Percentiles rank a stretch among this genome's conserved stretches.
phyloP scores from a whole-genome alignment of 139 green algal genomes.

The Ettlia oleoabundans region DNA sequence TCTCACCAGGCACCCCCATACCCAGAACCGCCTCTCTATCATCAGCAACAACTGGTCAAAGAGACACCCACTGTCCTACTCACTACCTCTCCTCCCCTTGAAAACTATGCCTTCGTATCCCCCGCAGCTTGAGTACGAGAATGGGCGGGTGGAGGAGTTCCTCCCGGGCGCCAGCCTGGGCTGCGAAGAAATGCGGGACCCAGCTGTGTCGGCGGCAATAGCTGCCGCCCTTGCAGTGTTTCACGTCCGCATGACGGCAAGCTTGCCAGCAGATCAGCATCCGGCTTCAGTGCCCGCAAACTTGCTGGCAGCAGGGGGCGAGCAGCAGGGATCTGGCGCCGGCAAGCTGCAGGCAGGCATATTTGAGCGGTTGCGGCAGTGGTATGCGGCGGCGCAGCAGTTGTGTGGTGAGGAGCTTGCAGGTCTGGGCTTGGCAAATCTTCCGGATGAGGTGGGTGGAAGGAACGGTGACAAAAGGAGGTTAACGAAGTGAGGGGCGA shows the following conservation, averaged over 20 bases:
- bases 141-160: slow-evolving; percentile 73
- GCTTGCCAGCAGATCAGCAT: neutral
- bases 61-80: no score
- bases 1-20: no score
- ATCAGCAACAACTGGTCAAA: no score
- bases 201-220: slow-evolving; percentile 47
- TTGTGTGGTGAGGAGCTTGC: neutral
- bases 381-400: slow-evolving; percentile 14
- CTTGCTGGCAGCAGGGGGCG: neutral
- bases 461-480: no score
- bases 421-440: slow-evolving; percentile 9
- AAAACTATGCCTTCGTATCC: neutral
- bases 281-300: neutral
- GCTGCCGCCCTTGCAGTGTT: slow-evolving; percentile 64
- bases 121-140: slow-evolving; percentile 53
- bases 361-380: slow-evolving; percentile 12
- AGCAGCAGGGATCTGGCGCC: neutral
- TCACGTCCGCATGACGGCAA: slow-evolving; percentile 53
- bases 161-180: slow-evolving; percentile 53
- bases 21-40: no score
- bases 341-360: slow-evolving; percentile 13
- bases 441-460: slow-evolving; percentile 26
- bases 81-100: no score
- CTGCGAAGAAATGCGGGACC: slow-evolving; percentile 40
- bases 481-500: neutral